Evolutionary conservation across 179 eudicot genomes (phyloP), one percentile per base, ranked within the genome.

Genomic region (Actinidia chinensis): DNA sequence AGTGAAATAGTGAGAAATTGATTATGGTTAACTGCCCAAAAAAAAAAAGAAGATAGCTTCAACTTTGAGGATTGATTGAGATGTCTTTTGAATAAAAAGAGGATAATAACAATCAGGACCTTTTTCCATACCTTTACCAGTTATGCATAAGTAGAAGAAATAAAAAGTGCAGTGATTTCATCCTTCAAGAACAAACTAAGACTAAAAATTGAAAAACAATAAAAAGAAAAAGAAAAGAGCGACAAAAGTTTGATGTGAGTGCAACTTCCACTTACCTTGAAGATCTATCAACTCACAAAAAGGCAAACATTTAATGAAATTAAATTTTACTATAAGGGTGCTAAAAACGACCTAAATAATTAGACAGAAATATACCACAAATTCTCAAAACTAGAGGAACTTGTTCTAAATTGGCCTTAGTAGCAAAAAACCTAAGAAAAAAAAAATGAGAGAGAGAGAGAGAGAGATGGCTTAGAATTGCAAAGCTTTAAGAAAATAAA

Each of bases 41-140:
- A 23, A 20, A 60, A 36, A 76, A 76, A 48, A 40, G 58, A 58
- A 81, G 50, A 60, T 44, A 48, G 54, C 58, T 56, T 66, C 67
- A 68, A 64, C 69, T 65, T 63, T 63, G 66, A 58, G 80, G 60
- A 46, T 76, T 55, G 43, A 60, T 40, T 15, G 17, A 54, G 46
- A 73, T 14, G 40, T 51, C 40, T 74, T 76, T 76, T 55, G 33
- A 79, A 76, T 55, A 3, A 67, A 79, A 55, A 46, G 70, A 78
- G 68, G 73, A 84, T 77, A 78, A 76, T 83, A 81, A 79, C 79
- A 52, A 83, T 70, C 33, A 81, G 56, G 61, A 79, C 78, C 83
- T 84, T 81, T 85, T 80, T 46, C 46, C 44, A 43, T 75, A 46
- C 77, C 79, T 60, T 68, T 66, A 76, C 79, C 68, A 68, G 66